Base-by-base conservation (phyloP, 352 stramenopile genomes). In the Pythium dissotocum region DNA sequence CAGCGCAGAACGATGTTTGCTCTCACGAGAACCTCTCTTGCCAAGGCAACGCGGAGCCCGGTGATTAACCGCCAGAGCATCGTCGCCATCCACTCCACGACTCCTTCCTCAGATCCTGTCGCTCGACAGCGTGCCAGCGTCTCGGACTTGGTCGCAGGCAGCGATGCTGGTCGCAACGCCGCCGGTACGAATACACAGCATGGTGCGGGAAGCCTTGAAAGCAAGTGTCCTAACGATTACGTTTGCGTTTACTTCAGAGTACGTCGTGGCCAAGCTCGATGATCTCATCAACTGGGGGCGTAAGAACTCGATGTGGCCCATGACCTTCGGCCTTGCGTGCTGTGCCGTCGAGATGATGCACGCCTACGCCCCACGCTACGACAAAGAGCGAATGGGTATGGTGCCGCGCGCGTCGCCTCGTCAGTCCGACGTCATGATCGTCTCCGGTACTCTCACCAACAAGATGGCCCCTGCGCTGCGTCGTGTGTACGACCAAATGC, bases 261-360 rank as follows among this genome's bases (percentile, higher is more conserved):
- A 98, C 77, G 94, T 98, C 18, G 94, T 99, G 35, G 96, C 95
- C 42, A 97, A 97, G 65, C 83, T 99, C 26, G 97, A 99, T 72
- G 96, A 99, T 61, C 81, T 99, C 24, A 94, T 99, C n/a, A 99
- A 99, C 81, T 99, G 97, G 97, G 97, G 94, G 16, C 94, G 97
- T 57, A 87, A 89, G 60, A 93, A 95, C 63, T 99, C 97, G 36
- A 72, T 99, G 28, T 99, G 97, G 98, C 98, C 98, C 56, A 98
- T 99, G 85, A 99, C 98, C 7, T 99, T 99, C 79, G 98, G 98
- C 61, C 80, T 99, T 13, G 98, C 98, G 8, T 99, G 98, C 79
- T 99, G 98, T 75, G 98, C 98, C 56, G 97, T 99, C 21, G 98
- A 99, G 85, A 99, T 99, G 98, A 99, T 99, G 90, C 90, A 98